Base-by-base conservation (phyloP, 495 filamentous ascomycete species). In the Hyaloscypha finlandica region DNA sequence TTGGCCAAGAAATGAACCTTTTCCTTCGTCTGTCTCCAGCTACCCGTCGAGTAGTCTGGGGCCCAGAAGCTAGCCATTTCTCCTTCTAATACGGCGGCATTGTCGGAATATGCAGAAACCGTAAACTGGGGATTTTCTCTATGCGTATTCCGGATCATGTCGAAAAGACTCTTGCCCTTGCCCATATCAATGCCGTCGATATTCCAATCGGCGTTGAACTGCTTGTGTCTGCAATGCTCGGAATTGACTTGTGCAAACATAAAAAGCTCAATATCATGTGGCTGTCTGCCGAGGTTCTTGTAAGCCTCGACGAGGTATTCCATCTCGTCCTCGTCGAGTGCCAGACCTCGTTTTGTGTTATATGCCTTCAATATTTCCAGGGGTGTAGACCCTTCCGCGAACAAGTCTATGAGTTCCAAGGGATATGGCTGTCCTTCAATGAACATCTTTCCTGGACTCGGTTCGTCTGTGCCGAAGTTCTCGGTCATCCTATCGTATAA, bases 211-310 rank as follows among this genome's bases (percentile, higher is more conserved):
- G 96, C 93, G 75, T 99, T 99, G 84, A 99, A 99, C 70, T 95
- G 91, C 78, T 89, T 88, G 74, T 89, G 86, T 25, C 86, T 83
- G 70, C 86, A 89, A 74, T 93, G 90, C 78, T 93, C 90, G 3
- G 90, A 92, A 76, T 93, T 93, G 69, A 99, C 94, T 77, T 99
- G 95, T 32, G 94, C 94, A 76, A 98, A 99, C 96, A 98, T 98
- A 83, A 97, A 98, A 16, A 98, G 84, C 79, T 99, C 95, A 61
- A 97, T 90, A 78, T 99, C 95, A 54, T 85, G 60, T 87, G 86
- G 63, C 77, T 89, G 74, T 65, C 86, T 82, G 16, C 89, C 89
- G 29, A 92, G 84, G 53, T 90, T 81, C 32, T 86, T 88, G 77
- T 95, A 97, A 35, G 89, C 90, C 42, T 92, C 86, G 11, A 95